phyloP scores from a whole-genome alignment of 805 yeast species.

The Clavispora phyllophila region DNA sequence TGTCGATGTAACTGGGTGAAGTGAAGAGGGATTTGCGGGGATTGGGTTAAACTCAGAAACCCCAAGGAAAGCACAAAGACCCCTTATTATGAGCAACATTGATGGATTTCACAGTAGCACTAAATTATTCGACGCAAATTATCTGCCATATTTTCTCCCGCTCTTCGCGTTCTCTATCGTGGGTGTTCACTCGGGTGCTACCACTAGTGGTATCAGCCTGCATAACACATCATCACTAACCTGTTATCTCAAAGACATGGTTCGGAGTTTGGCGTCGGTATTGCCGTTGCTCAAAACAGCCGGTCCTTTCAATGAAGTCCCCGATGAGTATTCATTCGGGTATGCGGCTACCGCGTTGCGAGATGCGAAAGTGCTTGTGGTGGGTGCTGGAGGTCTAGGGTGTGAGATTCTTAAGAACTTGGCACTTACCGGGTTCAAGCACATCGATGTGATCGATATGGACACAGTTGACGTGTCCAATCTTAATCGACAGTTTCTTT shows the following conservation, averaged over 20 bases:
- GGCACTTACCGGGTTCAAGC: conserved; percentile 61
- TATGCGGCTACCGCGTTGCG: conserved; percentile 21
- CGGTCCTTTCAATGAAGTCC: conserved; percentile 39
- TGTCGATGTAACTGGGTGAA: background rate
- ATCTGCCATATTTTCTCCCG: too few relatives aligned
- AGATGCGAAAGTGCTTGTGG: conserved; percentile 32
- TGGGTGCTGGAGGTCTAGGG: conserved; percentile 84
- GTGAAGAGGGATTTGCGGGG: too few relatives aligned
- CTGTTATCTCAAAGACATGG: conserved; percentile 1
- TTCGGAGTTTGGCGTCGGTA: conserved; percentile 12
- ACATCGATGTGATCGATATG: conserved; percentile 73
- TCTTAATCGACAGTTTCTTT: conserved; percentile 71
- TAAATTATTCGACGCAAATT: too few relatives aligned
- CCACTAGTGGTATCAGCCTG: background rate
- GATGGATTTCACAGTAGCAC: too few relatives aligned
- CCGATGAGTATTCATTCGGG: conserved; percentile 25
- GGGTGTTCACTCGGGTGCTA: too few relatives aligned
- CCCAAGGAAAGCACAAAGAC: too few relatives aligned
- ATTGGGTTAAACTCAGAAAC: too few relatives aligned
- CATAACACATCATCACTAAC: background rate
- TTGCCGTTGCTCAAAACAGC: conserved; percentile 17
- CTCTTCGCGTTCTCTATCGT: too few relatives aligned
- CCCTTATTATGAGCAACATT: too few relatives aligned
- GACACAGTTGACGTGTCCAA: conserved; percentile 77
- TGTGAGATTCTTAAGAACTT: conserved; percentile 74